Evolutionary conservation across 306 rosid genomes (phyloP), one percentile per base, ranked within the genome.

Genomic region (Clitoria ternatea): DNA sequence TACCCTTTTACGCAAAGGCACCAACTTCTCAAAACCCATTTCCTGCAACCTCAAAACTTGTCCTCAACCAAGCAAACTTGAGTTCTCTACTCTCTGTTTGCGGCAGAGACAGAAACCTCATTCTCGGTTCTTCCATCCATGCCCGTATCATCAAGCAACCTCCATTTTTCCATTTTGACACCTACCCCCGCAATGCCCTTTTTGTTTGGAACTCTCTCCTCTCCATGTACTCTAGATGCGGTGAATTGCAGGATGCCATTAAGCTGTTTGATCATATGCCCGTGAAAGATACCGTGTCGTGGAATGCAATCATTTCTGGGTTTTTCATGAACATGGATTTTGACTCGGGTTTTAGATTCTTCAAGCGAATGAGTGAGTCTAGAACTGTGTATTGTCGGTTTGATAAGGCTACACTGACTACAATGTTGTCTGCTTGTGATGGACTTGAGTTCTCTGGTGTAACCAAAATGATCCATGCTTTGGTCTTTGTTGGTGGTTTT

Each of bases 341-440:
- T 45, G 79, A 61, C 64, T 8, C 22, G 35, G 90, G 87, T 52
- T 85, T 76, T 61, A 67, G 73, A 43, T 79, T 88, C 60, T 88
- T 93, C 30, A 85, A 79, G 56, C 76, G 48, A 36, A 82, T 86
- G 90, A 60, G 40, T 14, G 80, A 68, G 30, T 78, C 43, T 7
- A 81, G 69, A 30, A 59, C 42, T 36, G 83, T 52, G 44, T 68
- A n/a, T 79, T 72, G 29, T 76, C 37, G 44, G 32, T 85, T 82
- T 72, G 98, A 93, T 77, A 82, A 85, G 66, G 96, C 93, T n/a
- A 85, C 92, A 50, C 36, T 90, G 80, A 90, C 93, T 22, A 79
- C 92, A 3, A 32, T 93, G 74, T 66, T 93, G 62, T 86, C 96
- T 7, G 90, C 85, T 77, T 86, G 87, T 55, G 88, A 90, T 82